Base-by-base conservation (phyloP, 2,329 filamentous ascomycete species). In the Diplodia seriata region DNA sequence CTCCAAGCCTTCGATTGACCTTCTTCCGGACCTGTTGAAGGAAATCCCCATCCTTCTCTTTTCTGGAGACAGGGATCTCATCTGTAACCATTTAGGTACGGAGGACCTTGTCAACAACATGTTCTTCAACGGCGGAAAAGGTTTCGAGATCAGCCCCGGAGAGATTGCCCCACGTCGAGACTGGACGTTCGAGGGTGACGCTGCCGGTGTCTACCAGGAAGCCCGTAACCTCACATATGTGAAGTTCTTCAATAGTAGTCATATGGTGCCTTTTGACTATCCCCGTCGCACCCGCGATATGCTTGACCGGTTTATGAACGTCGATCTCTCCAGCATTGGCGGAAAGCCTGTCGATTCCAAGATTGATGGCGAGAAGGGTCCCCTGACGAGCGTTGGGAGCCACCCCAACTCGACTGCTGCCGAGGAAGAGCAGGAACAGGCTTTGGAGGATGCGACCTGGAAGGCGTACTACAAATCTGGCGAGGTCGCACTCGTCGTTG, bases 221-320 rank as follows among this genome's bases (percentile, higher is more conserved):
- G 94, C 95, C 1, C 89, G 96, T 71, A 99, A 99, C 80, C 82
- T 99, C 70, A 97, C 95, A 0, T 99, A 99, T 76, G 90, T 99
- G 38, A 85, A 96, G 50, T 97, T 98, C 81, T 92, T 97, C 83
- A 97, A 99, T 78, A 89, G 93, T 18, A 97, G 92, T 61, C 95
- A 99, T 80, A 99, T 99, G 95, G 95, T 99, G 1, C 96, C 95
- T 0, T 98, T 95, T 75, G 94, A 99, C 79, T 91, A 91, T 73
- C 90, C 94, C 1, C 89, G 93, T 57, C 90, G 93, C 69, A 91
- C 90, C 23, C 88, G 94, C 70, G 95, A 98, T 78, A 99, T 99
- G 95, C 88, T 99, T 18, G 94, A 99, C 79, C 91, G 95, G 50
- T 97, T 99, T 81, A 93, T 98, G 86, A 88, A 89, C 59, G 92